Percentiles rank a stretch among this genome's conserved stretches.
Conservation (phyloP, 1,139 yeast species). For the Candida dubliniensis region DNA sequence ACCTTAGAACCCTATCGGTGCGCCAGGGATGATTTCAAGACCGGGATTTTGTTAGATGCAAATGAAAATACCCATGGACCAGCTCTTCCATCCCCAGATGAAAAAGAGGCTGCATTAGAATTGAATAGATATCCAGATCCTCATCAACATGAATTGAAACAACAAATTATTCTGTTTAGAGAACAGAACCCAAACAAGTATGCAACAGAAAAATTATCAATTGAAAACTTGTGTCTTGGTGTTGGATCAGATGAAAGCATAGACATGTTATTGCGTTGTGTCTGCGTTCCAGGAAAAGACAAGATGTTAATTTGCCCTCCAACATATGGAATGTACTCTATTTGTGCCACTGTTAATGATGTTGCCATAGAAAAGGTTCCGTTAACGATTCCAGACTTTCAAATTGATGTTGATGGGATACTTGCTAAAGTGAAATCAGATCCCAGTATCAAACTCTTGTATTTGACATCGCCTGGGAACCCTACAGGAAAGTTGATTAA, state of each 20-base stretch:
- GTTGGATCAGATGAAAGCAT: constrained; percentile 98
- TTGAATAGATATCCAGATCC: constrained; percentile 96
- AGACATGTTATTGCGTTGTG: constrained; percentile 82
- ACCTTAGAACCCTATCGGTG: constrained; percentile 87
- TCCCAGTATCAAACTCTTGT: constrained; percentile 64
- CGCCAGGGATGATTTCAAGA: constrained; percentile 90
- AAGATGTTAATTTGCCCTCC: constrained; percentile 89
- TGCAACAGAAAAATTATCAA: constrained; percentile 35
- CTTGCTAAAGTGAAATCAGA: constrained; percentile 54
- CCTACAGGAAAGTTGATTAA: constrained; percentile 79
- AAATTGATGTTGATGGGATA: constrained; percentile 61
- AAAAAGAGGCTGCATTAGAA: constrained; percentile 38
- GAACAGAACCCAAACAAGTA: constrained; percentile 45
- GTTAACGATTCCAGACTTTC: constrained; percentile 56
- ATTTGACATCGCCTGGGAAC: constrained; percentile 97
- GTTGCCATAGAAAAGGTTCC: constrained; percentile 76
- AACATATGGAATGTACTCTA: constrained; percentile 95
- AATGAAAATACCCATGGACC: constrained; percentile 97
- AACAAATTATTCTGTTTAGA: constrained; percentile 69
- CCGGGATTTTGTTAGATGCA: constrained; percentile 87
- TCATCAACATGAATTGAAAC: constrained; percentile 79
- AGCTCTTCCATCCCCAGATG: constrained; percentile 42
- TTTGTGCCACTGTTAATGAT: constrained; percentile 88
- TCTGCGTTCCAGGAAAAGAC: constrained; percentile 79
- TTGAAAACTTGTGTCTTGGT: constrained; percentile 83